Evolutionary conservation across 192 early-diverging fungal genomes (phyloP).

Genomic region (Cetraspora pellucida): DNA sequence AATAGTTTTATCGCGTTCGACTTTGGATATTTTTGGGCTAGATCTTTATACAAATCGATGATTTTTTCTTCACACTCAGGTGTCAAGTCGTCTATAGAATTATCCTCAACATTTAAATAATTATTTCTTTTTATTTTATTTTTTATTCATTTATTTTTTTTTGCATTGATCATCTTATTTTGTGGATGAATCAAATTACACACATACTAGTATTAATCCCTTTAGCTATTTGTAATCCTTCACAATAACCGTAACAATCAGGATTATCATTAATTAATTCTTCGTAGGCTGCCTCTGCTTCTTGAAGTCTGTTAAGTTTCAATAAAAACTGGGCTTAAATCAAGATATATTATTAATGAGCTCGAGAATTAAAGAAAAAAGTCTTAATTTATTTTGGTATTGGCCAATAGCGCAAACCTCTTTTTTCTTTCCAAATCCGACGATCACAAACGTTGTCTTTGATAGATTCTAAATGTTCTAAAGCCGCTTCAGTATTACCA

Average conservation of each 20-base stretch:
- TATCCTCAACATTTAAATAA: background rate
- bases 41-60: constrained; percentile 36
- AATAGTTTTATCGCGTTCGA: constrained; percentile 80
- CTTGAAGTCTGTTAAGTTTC: constrained; percentile 65
- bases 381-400: background rate
- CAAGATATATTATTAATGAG: background rate
- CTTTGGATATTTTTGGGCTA: constrained; percentile 72
- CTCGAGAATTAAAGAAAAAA: background rate
- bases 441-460: constrained; percentile 75
- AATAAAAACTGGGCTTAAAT: constrained; percentile 60
- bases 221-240: constrained; percentile 61
- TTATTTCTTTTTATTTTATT: background rate
- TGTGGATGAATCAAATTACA: background rate
- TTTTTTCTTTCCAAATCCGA: constrained; percentile 74
- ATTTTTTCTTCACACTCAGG: constrained; percentile 43
- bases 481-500: constrained; percentile 74
- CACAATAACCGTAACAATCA: constrained; percentile 73
- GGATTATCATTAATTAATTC: constrained; percentile 80
- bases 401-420: constrained; percentile 29
- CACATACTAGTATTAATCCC: constrained; percentile 53
- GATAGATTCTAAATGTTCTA: constrained; percentile 78
- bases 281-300: constrained; percentile 77
- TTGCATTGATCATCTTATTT: background rate
- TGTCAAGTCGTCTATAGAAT: constrained; percentile 3
- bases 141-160: constrained; percentile 3